Base-by-base conservation (phyloP, 1,139 yeast species). In the Suhomyces bribrorum region DNA sequence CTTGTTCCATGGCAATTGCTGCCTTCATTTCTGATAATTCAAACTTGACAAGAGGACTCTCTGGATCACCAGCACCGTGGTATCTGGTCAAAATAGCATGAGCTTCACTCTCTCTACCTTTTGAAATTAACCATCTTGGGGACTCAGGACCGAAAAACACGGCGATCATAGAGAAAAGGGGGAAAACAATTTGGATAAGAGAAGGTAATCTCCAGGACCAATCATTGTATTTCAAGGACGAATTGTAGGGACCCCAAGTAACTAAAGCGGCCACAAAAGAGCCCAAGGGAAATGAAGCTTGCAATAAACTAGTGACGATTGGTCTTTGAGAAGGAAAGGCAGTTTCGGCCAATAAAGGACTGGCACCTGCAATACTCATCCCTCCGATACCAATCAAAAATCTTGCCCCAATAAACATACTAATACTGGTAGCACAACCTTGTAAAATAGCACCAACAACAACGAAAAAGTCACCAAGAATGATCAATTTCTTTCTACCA, bases 191-290 rank as follows among this genome's bases (percentile, higher is more conserved):
- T 48, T 67, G 73, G 54, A 73, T 69, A 4, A 75, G 77, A 31
- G 73, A 57, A 7, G 79, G 79, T 39, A 72, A 69, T 52, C 78
- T 63, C 73, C 76, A 73, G n/a, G 49, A 29, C 14, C 38, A 44
- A 13, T 33, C 28, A 11, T 33, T 39, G 32, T 23, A 48, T 40
- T 26, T 43, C 32, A 37, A 37, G 53, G 43, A 63, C 49, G 47
- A 64, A 69, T 68, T 32, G 32, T 9, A 14, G 68, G 34, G 70
- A 59, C 7, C 70, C 76, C 53, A 69, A 69, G 46, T 72, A 75
- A 29, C 68, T 44, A 73, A 73, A 66, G 83, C 75, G 5, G 83
- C 81, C 34, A 78, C 47, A 22, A 74, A 55, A 9, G 82, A 74
- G 27, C 84, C 84, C 28, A 76, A 48, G 31, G 47, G 47, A 48